Evolutionary conservation across 2,329 filamentous ascomycete genomes (phyloP), one percentile per base, ranked within the genome.

Genomic region (Xylariaceae sp.): DNA sequence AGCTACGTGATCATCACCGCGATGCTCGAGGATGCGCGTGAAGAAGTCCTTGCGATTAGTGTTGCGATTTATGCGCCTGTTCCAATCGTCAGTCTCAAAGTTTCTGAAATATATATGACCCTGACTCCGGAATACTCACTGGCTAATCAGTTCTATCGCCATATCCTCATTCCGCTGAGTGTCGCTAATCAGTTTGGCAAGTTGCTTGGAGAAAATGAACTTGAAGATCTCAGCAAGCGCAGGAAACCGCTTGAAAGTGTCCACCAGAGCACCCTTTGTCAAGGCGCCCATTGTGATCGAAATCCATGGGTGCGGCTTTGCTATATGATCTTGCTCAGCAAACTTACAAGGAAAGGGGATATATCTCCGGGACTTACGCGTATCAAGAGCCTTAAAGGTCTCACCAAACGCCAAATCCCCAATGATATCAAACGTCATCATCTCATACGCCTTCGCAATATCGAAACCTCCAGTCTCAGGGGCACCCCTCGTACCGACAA

Each of bases 171-270:
- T 64, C 1, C 52, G 49, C 4, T 37, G 57, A 0, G 63, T 61
- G 13, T 66, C 65, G 18, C 51, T 41, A 1, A 55, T 51, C 1
- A 65, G 52, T 41, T 60, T 64, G 34, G 60, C 50, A 23, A 68
- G 59, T 17, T 61, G 56, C 2, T 51, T 41, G 7, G 34, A 55
- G 11, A 67, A 15, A 9, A 68, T 4, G 11, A 61, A 3, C 8
- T 8, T 35, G 11, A 63, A 9, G 3, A 67, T 45, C 11, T 18
- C 63, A 1, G 56, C 67, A 4, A 66, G 5, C 5, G 50, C 54
- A 5, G 68, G 67, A 45, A 67, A 69, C 8, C 65, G 64, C 39
- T 60, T 65, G 18, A 70, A 61, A 3, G 61, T 57, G 48, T 70
- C 66, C 2, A 62, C 53, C 9, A 71, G 48, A 5, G 62, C 64